Percentiles rank a stretch among this genome's conserved stretches.
These are phyloP conservation scores for Piper betle DNA, from an alignment of 164 flowering plant species.

Conservation along the genomic window DNA sequence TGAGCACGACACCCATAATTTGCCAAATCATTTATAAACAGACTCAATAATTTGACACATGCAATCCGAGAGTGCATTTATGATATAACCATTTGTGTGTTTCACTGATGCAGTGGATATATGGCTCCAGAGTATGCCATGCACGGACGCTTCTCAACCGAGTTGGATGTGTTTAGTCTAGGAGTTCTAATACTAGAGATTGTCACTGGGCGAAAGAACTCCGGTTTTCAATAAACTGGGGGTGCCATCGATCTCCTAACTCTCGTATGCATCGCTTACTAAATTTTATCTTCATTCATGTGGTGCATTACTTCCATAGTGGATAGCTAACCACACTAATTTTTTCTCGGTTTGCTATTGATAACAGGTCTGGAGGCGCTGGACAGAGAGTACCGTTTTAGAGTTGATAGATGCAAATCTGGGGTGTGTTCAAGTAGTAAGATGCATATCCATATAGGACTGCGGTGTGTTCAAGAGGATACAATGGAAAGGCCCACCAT, in stretches of 20 bases:
- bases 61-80: no score
- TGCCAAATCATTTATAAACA: no score
- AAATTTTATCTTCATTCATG: not conserved
- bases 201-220: constrained; percentile 4
- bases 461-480: constrained; percentile 42
- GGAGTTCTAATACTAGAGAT: constrained; percentile 6
- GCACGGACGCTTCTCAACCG: constrained; percentile 3
- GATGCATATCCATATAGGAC: constrained; percentile 39
- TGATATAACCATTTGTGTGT: no score
- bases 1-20: no score
- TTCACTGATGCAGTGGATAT: constrained; percentile 5
- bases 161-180: constrained; percentile 5
- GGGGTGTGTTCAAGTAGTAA: constrained; percentile 14
- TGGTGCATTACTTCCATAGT: no score
- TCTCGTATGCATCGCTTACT: not conserved
- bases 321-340: no score
- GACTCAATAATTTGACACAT: no score
- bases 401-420: constrained; percentile 25
- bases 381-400: constrained; percentile 20
- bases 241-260: not conserved
- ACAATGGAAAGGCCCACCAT: constrained; percentile 31
- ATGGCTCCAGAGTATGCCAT: constrained; percentile 7
- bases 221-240: not conserved
- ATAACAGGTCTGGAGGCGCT: constrained; percentile 41
- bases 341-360: not conserved